Evolutionary conservation across 306 rosid genomes (phyloP), one percentile per base, ranked within the genome.

Genomic region (Vigna unguiculata): DNA sequence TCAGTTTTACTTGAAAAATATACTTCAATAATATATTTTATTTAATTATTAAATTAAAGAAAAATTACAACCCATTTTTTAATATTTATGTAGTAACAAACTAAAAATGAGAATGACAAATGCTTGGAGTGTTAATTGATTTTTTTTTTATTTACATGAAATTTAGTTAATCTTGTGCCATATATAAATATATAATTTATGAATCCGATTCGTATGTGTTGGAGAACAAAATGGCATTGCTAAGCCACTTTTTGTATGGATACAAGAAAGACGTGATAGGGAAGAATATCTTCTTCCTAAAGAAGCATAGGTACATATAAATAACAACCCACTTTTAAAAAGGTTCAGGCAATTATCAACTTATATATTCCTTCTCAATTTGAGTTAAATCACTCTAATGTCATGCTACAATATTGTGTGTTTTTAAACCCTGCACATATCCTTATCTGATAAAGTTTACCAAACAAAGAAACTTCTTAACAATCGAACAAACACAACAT

Each of bases 201-300:
- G 82, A 32, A 32, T 78, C 71, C 17, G 77, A 70, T 60, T 70
- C 77, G 36, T n/a, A 20, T 22, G 82, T 43, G 19, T 4, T 49
- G 77, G 32, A 34, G 22, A 78, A 78, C 46, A 78, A 40, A 78
- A 48, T 70, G 28, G 54, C 11, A 21, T 58, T 22, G 36, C 7
- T 19, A 78, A 69, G 48, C 22, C 45, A 46, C 38, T 70, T 19
- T 6, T 21, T 69, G 32, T 36, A 69, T 58, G 70, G 47, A 60
- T 48, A 54, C 19, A 10, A 58, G 54, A 59, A 58, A 78, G 40
- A 46, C 6, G n/a, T 15, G 77, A 78, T 69, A 59, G 62, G 55
- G 64, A 69, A 59, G 82, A 78, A 70, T 70, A 69, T 78, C 53
- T 78, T 59, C 45, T 70, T 46, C 47, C 54, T 16, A 69, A n/a